Evolutionary conservation across 768 basidiomycete genomes (phyloP), one percentile per base, ranked within the genome.

Genomic region (Lentinus tigrinus): DNA sequence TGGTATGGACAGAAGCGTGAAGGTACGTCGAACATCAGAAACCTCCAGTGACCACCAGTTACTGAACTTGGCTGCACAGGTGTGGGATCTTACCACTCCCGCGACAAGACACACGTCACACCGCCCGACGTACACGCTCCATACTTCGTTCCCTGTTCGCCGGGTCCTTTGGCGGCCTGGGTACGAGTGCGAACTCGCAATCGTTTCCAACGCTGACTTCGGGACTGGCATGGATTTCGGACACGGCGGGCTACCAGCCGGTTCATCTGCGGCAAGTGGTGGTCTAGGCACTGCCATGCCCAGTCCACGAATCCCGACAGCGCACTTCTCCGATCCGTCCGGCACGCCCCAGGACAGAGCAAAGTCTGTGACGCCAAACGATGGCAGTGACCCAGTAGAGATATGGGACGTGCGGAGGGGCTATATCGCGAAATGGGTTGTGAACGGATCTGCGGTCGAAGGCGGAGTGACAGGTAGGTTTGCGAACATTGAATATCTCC

Each of bases 381-480:
- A 57, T 17, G 62, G 64, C 3, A 70, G 85, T 3, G 87, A 91
- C 65, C 74, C 84, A 0, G 78, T 92, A 28, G 91, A 93, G 65
- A 86, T 94, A 23, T 95, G 93, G 93, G 92, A 95, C 69, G 89
- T 90, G 1, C 78, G 92, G 53, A 77, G 93, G 47, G 81, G 83
- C 0, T 91, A 88, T 82, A 79, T 93, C 48, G 87, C 89, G 5
- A 95, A 94, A 72, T 94, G 92, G 88, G 80, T 82, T 2, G 81
- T 93, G 11, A 79, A 77, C 21, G 83, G 85, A 14, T 84, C 83
- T 13, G 76, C 81, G 4, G 76, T 74, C 1, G 91, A 93, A 57
- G 88, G 91, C 5, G 85, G 86, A 23, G 84, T 89, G 3, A 87
- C 87, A 13, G 92, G 92, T 92, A 13, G 92, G 92, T 92, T 66